These are phyloP conservation scores for Fraxinus albicans DNA, from an alignment of 305 asterid genomes.

Conservation along the genomic window DNA sequence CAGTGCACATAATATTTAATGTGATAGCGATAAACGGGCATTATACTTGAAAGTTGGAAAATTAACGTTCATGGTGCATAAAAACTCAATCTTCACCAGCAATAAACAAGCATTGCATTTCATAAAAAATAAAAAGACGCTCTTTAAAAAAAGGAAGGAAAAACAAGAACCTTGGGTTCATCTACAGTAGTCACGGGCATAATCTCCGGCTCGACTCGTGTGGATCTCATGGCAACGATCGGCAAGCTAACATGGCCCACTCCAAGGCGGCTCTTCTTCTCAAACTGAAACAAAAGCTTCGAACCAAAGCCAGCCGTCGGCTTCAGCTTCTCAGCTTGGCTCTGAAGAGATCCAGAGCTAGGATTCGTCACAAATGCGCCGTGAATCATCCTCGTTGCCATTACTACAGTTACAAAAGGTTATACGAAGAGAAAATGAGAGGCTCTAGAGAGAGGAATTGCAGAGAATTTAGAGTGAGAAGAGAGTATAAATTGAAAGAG, in stretches of 20 bases:
- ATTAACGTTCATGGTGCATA: not conserved
- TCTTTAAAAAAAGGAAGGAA: not conserved
- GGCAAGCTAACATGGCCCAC: conserved; percentile 38
- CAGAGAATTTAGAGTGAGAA: not conserved
- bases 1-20: not conserved
- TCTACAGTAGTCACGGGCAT: conserved; percentile 65
- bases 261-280: conserved; percentile 29
- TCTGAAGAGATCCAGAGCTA: conserved; percentile 42
- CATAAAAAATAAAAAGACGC: not conserved
- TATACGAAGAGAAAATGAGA: not conserved
- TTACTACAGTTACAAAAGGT: conserved; percentile 15
- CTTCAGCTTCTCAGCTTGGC: conserved; percentile 47
- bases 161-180: conserved; percentile 40
- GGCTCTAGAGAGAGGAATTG: not conserved
- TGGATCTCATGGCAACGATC: conserved; percentile 53
- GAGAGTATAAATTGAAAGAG: not conserved
- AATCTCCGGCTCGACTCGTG: conserved; percentile 41
- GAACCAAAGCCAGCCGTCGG: conserved; percentile 48
- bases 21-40: not conserved
- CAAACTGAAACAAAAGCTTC: conserved; percentile 38
- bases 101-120: conserved; percentile 9
- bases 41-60: not conserved
- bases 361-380: conserved; percentile 41
- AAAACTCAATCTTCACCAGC: conserved; percentile 5
- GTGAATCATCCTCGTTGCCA: conserved; percentile 62